A percentile compares a stretch with the other conserved stretches of the same genome.
These are phyloP conservation scores for Tricholoma furcatifolium DNA, from an alignment of 768 basidiomycete genomes.

Conservation along the genomic window DNA sequence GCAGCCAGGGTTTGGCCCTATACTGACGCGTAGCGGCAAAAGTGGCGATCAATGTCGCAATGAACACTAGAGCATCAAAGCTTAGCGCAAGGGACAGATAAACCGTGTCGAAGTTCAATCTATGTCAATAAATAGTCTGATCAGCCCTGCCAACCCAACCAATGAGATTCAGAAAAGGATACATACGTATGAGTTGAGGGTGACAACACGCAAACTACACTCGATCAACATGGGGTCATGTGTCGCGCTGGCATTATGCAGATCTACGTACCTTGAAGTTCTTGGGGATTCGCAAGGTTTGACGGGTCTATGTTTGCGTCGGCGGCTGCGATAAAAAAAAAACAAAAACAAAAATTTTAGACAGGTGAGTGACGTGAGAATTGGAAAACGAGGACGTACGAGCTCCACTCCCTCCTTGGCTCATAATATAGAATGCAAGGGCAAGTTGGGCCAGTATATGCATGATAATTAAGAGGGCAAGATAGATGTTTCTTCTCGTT, in stretches of 20 bases:
- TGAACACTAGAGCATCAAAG: slow-evolving; percentile 17
- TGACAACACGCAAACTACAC: neutral
- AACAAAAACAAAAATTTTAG: neutral
- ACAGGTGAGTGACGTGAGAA: neutral
- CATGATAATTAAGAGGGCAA: slow-evolving; percentile 7
- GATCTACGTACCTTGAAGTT: slow-evolving; percentile 1
- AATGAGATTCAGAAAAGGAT: neutral
- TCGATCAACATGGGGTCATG: neutral
- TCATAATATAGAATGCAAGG: slow-evolving; percentile 16
- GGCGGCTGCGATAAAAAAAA: neutral
- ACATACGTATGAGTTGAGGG: neutral
- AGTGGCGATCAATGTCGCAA: slow-evolving; percentile 13
- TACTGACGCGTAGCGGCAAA: slow-evolving; percentile 11
- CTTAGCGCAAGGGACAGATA: slow-evolving; percentile 18
- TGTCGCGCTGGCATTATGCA: neutral
- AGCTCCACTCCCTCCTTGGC: neutral
- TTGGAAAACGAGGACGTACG: neutral
- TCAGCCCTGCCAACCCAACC: neutral
- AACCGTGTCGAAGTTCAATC: slow-evolving; percentile 1
- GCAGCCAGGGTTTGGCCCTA: slow-evolving; percentile 13
- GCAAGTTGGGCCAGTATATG: slow-evolving; percentile 14
- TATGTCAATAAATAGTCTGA: neutral
- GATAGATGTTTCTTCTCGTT: slow-evolving; percentile 13
- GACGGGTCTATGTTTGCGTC: neutral
- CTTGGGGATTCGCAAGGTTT: neutral